Base-by-base conservation (phyloP, 495 filamentous ascomycete species). In the Platismatia glauca region DNA sequence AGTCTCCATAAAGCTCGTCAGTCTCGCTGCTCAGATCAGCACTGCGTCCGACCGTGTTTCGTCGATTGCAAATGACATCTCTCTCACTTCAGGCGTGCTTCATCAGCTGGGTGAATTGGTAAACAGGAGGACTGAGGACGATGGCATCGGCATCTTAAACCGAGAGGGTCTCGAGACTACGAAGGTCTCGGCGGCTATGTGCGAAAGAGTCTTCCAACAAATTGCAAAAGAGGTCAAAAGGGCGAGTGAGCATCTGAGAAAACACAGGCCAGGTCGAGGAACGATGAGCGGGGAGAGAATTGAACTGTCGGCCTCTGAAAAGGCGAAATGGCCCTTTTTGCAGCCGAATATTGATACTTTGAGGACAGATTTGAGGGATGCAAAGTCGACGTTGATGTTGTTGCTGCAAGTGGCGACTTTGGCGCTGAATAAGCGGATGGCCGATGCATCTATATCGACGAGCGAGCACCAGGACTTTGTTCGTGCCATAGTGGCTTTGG, bases 331-430 rank as follows among this genome's bases (percentile, higher is more conserved):
- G 62, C 66, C 62, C 7, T 64, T 67, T 20, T 48, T 64, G 38
- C 66, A 67, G 59, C 66, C 66, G 12, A 56, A 34, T 11, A 57
- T 62, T 39, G 62, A 64, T 48, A 31, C 8, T 9, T 59, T 64
- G 52, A 61, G 53, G n/a, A 34, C n/a, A 5, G 62, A 67, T 41
- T 62, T 67, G 18, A 58, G 52, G 27, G 62, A 67, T 34, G 66
- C 64, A 12, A 68, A 68, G 27, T 55, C 44, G 7, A 70, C 66
- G 3, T 52, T 70, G 41, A 67, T 68, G 61, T 41, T 68, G 35
- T 67, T 70, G 63, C 58, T 68, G 18, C 64, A 68, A 46, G 63
- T 70, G 33, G 61, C 63, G 16, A 66, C 13, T 43, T 55, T 69
- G 56, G 61, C 59, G 24, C 67, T 57, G 29, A 64, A 55, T 12